These are phyloP conservation scores for Tilletia horrida DNA, from an alignment of 1,284 basidiomycete species.

Conservation along the genomic window DNA sequence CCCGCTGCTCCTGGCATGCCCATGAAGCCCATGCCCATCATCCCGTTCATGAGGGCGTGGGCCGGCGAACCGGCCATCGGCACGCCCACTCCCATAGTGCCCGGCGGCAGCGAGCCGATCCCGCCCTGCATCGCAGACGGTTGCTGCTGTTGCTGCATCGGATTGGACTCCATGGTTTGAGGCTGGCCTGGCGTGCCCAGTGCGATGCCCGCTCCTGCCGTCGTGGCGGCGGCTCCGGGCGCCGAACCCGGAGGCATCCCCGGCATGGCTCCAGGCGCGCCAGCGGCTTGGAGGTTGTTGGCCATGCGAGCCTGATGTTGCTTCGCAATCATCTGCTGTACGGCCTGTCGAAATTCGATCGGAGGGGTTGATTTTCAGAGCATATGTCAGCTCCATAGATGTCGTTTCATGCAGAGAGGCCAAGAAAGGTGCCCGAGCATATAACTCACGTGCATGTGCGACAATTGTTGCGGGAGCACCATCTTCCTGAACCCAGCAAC, in stretches of 20 bases:
- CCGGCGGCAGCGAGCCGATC: background rate
- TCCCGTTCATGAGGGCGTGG: slow-evolving; percentile 14
- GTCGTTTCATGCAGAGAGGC: too few species aligned
- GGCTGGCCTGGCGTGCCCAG: background rate
- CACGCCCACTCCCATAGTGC: background rate
- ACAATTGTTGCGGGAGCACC: background rate
- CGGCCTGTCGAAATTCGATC: background rate
- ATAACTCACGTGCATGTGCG: slow-evolving; percentile 13
- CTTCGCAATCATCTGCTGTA: background rate
- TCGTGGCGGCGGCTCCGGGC: background rate
- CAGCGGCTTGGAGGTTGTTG: too few species aligned
- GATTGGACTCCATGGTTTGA: too few species aligned
- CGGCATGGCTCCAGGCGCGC: background rate
- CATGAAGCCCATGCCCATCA: background rate
- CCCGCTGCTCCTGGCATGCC: background rate
- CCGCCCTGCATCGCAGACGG: too few species aligned
- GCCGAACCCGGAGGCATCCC: background rate
- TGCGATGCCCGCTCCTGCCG: background rate
- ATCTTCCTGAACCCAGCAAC: slow-evolving; percentile 13
- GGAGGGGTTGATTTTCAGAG: background rate
- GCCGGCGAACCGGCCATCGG: background rate
- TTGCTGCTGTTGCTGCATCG: too few species aligned
- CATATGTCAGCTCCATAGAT: too few species aligned
- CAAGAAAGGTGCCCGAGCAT: too few species aligned
- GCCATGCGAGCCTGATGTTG: slow-evolving; percentile 14